phyloP scores from a whole-genome alignment of 106 monocot genomes.

The Vanilla planifolia region DNA sequence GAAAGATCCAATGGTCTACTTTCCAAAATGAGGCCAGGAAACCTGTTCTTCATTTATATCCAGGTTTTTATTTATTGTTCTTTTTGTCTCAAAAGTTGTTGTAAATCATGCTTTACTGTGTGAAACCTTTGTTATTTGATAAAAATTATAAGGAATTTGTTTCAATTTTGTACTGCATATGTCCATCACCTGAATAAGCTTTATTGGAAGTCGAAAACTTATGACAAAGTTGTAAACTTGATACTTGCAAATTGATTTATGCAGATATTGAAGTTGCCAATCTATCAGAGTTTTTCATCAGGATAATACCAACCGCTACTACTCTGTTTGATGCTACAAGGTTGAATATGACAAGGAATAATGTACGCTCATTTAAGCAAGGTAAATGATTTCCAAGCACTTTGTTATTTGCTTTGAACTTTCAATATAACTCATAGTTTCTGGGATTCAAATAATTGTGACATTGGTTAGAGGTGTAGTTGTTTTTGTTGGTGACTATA shows the following conservation, averaged over 20 bases:
- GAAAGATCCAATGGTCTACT: slow-evolving; percentile 58
- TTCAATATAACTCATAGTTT: no score
- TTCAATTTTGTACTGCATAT: no score
- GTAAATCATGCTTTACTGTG: no score
- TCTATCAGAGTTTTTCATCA: slow-evolving; percentile 51
- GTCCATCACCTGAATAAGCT: background rate
- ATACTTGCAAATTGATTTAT: background rate
- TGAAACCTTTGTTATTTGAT: no score
- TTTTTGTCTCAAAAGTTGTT: background rate
- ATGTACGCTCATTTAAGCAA: slow-evolving; percentile 55
- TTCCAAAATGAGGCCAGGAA: slow-evolving; percentile 86
- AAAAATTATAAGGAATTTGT: no score
- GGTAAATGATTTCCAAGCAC: slow-evolving; percentile 26
- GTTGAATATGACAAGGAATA: slow-evolving; percentile 61
- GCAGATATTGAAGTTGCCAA: slow-evolving; percentile 40
- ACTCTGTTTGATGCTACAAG: slow-evolving; percentile 57
- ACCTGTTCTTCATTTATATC: slow-evolving; percentile 60
- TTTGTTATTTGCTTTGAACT: no score
- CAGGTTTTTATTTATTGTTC: slow-evolving; percentile 33
- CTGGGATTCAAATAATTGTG: no score
- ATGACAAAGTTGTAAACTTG: background rate
- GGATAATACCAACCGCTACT: slow-evolving; percentile 72
- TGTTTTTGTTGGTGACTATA: no score
- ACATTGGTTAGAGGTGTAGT: no score
- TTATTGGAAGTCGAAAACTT: background rate